A percentile compares a stretch with the other conserved stretches of the same genome.
phyloP scores from a whole-genome alignment of 2,329 filamentous ascomycete species.

The Diaporthe caulivora region DNA sequence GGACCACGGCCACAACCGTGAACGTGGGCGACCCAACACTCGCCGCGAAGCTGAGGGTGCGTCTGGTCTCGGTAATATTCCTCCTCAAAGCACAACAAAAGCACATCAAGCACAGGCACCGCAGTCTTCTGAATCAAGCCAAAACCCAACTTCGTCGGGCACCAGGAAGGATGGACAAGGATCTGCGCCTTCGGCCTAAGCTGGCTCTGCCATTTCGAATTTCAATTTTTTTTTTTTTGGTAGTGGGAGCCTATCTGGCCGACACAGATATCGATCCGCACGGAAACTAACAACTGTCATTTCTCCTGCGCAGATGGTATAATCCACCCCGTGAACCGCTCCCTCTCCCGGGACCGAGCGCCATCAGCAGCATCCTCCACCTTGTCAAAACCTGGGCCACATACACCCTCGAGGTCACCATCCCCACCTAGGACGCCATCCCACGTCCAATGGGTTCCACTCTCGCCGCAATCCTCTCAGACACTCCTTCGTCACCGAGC shows the following conservation, averaged over 20 bases:
- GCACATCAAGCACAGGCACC: neutral
- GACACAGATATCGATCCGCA: neutral
- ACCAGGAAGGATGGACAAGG: slow-evolving; percentile 20
- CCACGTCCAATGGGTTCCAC: slow-evolving; percentile 55
- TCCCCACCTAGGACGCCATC: slow-evolving; percentile 44
- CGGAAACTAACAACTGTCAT: slow-evolving; percentile 29
- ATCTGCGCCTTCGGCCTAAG: slow-evolving; percentile 13
- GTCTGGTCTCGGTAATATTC: slow-evolving; percentile 35
- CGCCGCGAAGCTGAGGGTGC: slow-evolving; percentile 34
- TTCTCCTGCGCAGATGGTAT: slow-evolving; percentile 37
- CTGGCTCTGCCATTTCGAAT: neutral
- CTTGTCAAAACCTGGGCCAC: slow-evolving; percentile 1
- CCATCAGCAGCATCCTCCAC: slow-evolving; percentile 25
- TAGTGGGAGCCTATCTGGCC: slow-evolving; percentile 6
- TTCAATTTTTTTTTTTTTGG: neutral
- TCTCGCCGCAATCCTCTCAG: slow-evolving; percentile 62
- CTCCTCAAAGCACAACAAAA: slow-evolving; percentile 24
- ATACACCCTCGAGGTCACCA: slow-evolving; percentile 52
- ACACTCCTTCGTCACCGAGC: slow-evolving; percentile 57
- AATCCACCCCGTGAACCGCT: slow-evolving; percentile 16
- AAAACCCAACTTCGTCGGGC: slow-evolving; percentile 2
- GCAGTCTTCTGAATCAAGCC: neutral
- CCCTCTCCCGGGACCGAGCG: slow-evolving; percentile 16
- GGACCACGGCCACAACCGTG: slow-evolving; percentile 6
- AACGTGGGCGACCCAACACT: slow-evolving; percentile 16